Percentiles rank a stretch among this genome's conserved stretches.
phyloP scores from a whole-genome alignment of 2,329 filamentous ascomycete species.

The Lasiodiplodia gonubiensis region DNA sequence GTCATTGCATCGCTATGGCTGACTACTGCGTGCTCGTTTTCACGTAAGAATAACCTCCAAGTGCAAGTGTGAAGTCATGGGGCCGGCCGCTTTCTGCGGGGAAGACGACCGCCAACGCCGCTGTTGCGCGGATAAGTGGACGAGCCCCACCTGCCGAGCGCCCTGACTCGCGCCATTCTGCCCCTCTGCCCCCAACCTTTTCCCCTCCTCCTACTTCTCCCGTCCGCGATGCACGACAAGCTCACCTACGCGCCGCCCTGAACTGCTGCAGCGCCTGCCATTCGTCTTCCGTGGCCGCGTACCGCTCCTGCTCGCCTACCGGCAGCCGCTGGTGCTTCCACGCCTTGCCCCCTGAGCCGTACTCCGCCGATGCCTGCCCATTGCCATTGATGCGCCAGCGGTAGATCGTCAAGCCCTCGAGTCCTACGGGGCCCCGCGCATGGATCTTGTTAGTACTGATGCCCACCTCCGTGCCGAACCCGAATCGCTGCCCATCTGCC shows the following conservation, averaged over 20 bases:
- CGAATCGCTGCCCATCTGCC: conserved; percentile 95
- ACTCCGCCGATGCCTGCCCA: conserved; percentile 81
- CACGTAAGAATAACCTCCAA: conserved; percentile 21
- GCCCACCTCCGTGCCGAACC: conserved; percentile 96
- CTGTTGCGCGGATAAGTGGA: conserved; percentile 21
- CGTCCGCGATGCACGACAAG: conserved; percentile 1
- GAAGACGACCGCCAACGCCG: conserved; percentile 9
- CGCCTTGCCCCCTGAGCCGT: conserved; percentile 62
- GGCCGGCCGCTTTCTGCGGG: conserved; percentile 23
- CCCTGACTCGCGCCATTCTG: conserved; percentile 13
- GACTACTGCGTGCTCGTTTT: conserved; percentile 24
- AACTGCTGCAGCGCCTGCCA: conserved; percentile 38
- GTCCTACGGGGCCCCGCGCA: conserved; percentile 85
- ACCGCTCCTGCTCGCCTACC: conserved; percentile 37
- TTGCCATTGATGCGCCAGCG: conserved; percentile 89
- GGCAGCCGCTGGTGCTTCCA: conserved; percentile 63
- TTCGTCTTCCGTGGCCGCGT: conserved; percentile 37
- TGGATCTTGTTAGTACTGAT: conserved; percentile 99
- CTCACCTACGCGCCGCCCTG: conserved; percentile 33
- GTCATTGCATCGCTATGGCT: conserved; percentile 24
- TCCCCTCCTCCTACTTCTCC: conserved; percentile 14
- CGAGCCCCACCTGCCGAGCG: conserved; percentile 10
- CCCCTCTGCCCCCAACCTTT: conserved; percentile 8
- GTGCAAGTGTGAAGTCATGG: conserved; percentile 24
- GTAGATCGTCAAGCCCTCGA: conserved; percentile 96